A percentile compares a stretch with the other conserved stretches of the same genome.
Evolutionary conservation across 495 filamentous ascomycete genomes (phyloP).

Genomic region (Neurospora pannonica): DNA sequence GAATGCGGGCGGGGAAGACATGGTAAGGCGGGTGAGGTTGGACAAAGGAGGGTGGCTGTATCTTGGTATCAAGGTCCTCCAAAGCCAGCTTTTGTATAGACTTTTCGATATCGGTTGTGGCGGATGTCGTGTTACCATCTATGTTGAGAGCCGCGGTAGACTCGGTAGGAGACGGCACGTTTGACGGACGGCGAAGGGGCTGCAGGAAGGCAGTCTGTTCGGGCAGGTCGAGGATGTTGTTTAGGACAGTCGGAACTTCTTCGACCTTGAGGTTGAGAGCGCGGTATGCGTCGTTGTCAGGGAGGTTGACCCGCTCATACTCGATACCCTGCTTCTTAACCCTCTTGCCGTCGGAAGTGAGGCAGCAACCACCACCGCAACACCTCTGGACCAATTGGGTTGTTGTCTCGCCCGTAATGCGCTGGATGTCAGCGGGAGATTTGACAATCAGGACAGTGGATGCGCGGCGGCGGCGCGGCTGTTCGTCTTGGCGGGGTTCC

Average conservation of each 20-base stretch:
- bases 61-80: constrained; percentile 34
- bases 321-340: constrained; percentile 39
- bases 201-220: constrained; percentile 61
- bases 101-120: constrained; percentile 11
- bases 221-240: constrained; percentile 59
- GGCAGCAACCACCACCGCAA: constrained; percentile 91
- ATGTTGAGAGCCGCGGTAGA: constrained; percentile 22
- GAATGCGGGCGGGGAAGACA: constrained; percentile 77
- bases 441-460: constrained; percentile 75
- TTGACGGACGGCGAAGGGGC: constrained; percentile 29
- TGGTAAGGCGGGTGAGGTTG: constrained; percentile 91
- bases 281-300: constrained; percentile 76
- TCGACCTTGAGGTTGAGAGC: constrained; percentile 68
- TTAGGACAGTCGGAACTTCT: constrained; percentile 62
- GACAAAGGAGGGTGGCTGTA: constrained; percentile 78
- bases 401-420: constrained; percentile 54
- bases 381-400: constrained; percentile 60
- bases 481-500: constrained; percentile 20
- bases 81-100: constrained; percentile 22
- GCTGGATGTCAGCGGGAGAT: constrained; percentile 62
- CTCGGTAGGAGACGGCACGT: constrained; percentile 28
- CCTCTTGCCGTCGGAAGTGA: constrained; percentile 43
- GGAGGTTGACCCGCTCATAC: constrained; percentile 52
- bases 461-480: constrained; percentile 51
- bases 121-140: constrained; percentile 1